Evolutionary conservation across 805 yeast genomes (phyloP).

Genomic region (Scheffersomyces ergatensis): DNA sequence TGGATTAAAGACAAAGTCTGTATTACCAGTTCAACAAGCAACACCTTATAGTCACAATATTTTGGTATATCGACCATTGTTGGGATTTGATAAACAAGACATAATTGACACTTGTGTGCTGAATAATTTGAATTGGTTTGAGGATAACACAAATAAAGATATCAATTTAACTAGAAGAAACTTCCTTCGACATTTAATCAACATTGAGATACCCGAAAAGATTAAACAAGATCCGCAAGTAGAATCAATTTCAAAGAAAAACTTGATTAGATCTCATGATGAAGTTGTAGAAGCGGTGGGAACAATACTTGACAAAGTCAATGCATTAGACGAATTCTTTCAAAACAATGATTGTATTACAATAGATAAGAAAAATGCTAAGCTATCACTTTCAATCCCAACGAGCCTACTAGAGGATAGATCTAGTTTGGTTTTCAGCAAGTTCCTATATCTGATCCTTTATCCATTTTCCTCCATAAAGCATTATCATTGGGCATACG

Average conservation of each 20-base stretch:
- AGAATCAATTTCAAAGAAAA: constrained; percentile 5
- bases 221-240: constrained; percentile 2
- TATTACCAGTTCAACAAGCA: constrained; percentile 22
- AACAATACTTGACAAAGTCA: constrained; percentile 5
- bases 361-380: constrained; percentile 5
- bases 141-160: constrained; percentile 64
- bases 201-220: constrained; percentile 19
- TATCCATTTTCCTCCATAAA: constrained; percentile 28
- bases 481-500: constrained; percentile 39
- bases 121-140: constrained; percentile 56
- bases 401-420: constrained; percentile 4
- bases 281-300: constrained; percentile 7
- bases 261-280: constrained; percentile 9
- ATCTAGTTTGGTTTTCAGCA: constrained; percentile 19
- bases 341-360: background rate
- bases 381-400: constrained; percentile 6
- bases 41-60: constrained; percentile 15
- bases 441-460: constrained; percentile 25
- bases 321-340: constrained; percentile 4
- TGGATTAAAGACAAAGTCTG: constrained; percentile 43
- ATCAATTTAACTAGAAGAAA: constrained; percentile 57
- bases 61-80: constrained; percentile 50
- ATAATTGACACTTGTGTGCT: constrained; percentile 45
- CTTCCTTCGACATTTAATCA: constrained; percentile 40
- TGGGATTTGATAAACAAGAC: constrained; percentile 41